Evolutionary conservation across 768 basidiomycete genomes (phyloP).

Genomic region (Lentinula detonsa): DNA sequence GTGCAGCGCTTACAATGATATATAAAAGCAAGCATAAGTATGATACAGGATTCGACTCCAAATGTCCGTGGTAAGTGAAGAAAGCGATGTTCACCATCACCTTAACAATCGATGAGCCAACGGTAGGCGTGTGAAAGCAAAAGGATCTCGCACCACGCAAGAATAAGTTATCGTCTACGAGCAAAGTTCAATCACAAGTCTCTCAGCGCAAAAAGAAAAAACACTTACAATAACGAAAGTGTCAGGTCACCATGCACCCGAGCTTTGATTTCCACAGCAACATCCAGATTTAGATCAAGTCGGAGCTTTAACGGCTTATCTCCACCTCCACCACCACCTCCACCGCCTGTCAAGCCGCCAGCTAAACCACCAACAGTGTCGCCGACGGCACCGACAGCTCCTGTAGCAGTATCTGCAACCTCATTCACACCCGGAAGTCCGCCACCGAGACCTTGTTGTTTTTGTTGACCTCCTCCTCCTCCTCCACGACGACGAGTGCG

Average conservation of each 20-base stretch:
- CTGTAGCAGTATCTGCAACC: slow-evolving; percentile 7
- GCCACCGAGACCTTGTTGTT: not conserved
- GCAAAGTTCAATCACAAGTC: not conserved
- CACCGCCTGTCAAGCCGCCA: slow-evolving; percentile 5
- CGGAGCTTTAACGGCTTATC: slow-evolving; percentile 8
- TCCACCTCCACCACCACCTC: slow-evolving; percentile 4
- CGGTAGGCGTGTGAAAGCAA: too few species aligned
- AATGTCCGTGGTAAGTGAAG: too few species aligned
- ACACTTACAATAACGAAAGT: slow-evolving; percentile 11
- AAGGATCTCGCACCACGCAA: not conserved
- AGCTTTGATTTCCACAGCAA: slow-evolving; percentile 11
- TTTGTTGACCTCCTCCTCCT: not conserved
- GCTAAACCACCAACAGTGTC: not conserved
- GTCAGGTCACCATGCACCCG: slow-evolving; percentile 12
- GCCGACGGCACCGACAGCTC: not conserved
- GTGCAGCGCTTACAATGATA: too few species aligned
- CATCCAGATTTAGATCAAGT: slow-evolving; percentile 13
- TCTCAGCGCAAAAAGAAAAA: not conserved
- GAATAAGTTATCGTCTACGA: not conserved
- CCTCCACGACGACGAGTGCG: slow-evolving; percentile 7
- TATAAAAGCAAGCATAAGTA: too few species aligned
- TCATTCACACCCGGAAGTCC: slow-evolving; percentile 4
- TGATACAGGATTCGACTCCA: too few species aligned
- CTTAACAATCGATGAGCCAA: too few species aligned
- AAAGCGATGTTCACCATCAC: too few species aligned